Conservation (phyloP, 202 grass and related monocot species). For the Musa balbisiana region DNA sequence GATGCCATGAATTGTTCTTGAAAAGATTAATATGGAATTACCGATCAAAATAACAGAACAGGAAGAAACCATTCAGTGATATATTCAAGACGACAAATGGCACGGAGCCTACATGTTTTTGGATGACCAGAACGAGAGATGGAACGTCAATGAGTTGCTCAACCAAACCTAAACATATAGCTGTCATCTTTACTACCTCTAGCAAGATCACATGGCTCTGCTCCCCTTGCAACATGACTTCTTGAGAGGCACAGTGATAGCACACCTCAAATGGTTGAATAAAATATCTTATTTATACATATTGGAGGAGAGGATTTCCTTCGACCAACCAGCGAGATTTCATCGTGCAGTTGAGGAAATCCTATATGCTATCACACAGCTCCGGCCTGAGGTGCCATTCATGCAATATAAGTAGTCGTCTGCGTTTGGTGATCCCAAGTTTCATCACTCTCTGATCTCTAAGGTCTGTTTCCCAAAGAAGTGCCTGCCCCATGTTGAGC, state of each 20-base stretch:
- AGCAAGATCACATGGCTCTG: neutral
- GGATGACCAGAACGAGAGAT: neutral
- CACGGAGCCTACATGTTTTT: slow-evolving; percentile 1
- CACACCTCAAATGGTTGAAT: no score
- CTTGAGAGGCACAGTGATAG: neutral
- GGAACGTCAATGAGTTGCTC: neutral
- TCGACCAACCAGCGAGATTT: no score
- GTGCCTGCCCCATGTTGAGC: neutral
- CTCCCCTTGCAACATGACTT: neutral
- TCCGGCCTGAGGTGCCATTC: no score
- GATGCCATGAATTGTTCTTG: no score
- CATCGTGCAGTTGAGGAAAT: no score
- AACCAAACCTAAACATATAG: neutral
- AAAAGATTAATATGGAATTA: no score
- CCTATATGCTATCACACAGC: neutral
- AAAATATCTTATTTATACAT: no score
- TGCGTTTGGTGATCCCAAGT: no score
- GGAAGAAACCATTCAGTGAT: no score
- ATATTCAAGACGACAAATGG: neutral
- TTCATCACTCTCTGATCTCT: neutral
- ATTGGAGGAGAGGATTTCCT: no score
- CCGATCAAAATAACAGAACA: no score
- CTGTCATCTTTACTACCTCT: neutral
- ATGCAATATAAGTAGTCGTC: neutral
- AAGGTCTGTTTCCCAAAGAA: neutral